Base-by-base conservation (phyloP, 1,139 yeast species). In the Petasospora rhodanensis region DNA sequence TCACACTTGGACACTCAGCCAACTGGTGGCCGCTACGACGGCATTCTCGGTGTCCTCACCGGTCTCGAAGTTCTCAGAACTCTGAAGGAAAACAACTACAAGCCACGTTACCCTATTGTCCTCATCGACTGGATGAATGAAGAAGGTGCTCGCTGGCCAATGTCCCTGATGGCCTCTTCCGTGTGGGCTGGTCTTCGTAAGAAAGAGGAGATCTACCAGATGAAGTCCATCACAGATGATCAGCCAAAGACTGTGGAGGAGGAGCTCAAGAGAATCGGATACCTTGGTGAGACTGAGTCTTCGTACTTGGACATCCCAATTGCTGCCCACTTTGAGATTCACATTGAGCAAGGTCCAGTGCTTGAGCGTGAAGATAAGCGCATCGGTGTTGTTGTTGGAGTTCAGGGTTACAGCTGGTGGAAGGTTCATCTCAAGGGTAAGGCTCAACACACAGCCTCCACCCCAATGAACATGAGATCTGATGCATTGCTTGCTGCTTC, bases 1-100 rank as follows among this genome's bases (percentile, higher is more conserved):
- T 78, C 86, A 0, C 87, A 80, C 55, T 58, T 80, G 37, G 87
- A 80, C 49, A 80, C 87, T 1, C 87, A 80, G 56, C 87, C 87
- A n/a, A 76, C 78, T 6, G 87, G 87, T 20, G 87, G 87, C 6
- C 62, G 84, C 40, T 80, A 79, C 49, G 87, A 80, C 49, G 89
- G 87, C 21, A 73, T 78, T 26, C 66, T 69, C 23, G 89, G 87
- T 16, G 87, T 80, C 6, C 61, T 79, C 31, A 59, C 79, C 9
- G 87, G 85, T 0, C 58, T 80, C 26, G 86, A 80, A 53, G 76
- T 79, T 5, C 54, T 80, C 42, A 61, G 85, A 41, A 77, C 86
- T 4, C 56, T 79, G 48, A 73, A 76, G 40, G 84, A 76, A 11
- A 73, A 76, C 53, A 58, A 66, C 24, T 67, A 59, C 46, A 62